Evolutionary conservation across 352 stramenopile species (phyloP).

Genomic region (Pythium rhizo-oryzae): DNA sequence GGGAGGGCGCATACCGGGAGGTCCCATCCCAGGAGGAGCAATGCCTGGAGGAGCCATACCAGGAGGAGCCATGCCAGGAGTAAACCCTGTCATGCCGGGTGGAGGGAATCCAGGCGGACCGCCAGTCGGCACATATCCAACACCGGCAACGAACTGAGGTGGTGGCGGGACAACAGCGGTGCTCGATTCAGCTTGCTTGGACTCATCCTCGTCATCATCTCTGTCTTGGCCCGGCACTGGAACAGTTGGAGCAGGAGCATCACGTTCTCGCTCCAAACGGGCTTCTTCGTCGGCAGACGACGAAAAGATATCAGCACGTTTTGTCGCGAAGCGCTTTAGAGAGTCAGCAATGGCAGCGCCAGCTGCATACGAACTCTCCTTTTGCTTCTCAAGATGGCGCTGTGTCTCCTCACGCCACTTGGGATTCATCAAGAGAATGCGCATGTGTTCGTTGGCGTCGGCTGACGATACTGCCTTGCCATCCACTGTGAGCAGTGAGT

Average conservation of each 20-base stretch:
- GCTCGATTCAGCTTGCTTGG: not conserved
- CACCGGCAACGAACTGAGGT: slow-evolving; percentile 17
- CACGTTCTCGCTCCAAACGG: slow-evolving; percentile 40
- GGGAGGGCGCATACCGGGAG: no score
- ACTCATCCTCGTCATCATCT: slow-evolving; percentile 40
- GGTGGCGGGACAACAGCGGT: slow-evolving; percentile 1
- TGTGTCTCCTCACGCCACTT: slow-evolving; percentile 97
- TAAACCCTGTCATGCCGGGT: slow-evolving; percentile 32
- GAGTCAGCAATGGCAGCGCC: slow-evolving; percentile 96
- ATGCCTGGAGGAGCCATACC: slow-evolving; percentile 22
- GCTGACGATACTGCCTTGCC: slow-evolving; percentile 89
- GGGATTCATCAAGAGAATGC: slow-evolving; percentile 98
- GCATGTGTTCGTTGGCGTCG: slow-evolving; percentile 98
- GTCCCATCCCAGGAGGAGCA: slow-evolving; percentile 29
- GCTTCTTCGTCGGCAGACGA: slow-evolving; percentile 87
- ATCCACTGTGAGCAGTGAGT: slow-evolving; percentile 70
- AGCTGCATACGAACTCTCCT: slow-evolving; percentile 94
- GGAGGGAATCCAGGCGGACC: slow-evolving; percentile 34
- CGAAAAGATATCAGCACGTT: slow-evolving; percentile 94
- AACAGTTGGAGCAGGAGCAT: slow-evolving; percentile 36
- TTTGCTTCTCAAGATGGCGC: slow-evolving; percentile 96
- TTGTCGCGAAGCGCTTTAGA: slow-evolving; percentile 91
- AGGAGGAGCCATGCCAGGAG: slow-evolving; percentile 9
- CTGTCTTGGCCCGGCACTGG: slow-evolving; percentile 10
- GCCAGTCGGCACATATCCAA: slow-evolving; percentile 13